Base-by-base conservation (phyloP, 257 asterid genomes). In the Lycium ferocissimum region DNA sequence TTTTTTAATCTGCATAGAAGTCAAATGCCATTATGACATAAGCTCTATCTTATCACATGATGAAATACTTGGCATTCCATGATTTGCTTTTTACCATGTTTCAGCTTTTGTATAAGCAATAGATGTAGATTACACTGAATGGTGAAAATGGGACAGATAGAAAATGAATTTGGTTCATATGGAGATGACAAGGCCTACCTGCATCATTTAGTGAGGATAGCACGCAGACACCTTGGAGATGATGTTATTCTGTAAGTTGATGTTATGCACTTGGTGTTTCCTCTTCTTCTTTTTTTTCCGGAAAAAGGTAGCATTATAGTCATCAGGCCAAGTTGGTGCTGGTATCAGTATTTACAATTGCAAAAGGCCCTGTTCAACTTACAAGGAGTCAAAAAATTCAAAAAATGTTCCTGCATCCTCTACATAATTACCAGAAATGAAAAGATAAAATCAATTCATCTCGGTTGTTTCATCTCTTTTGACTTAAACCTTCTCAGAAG, bases 141-240 rank as follows among this genome's bases (percentile, higher is more conserved):
- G 85, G 73, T 26, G 82, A 76, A 51, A 79, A 61, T 82, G 82
- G 86, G 84, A 87, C 95, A 96, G 99, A 92, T 96, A 86, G 99
- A 96, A 90, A 96, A 96, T 86, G 99, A 96, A 91, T 96, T 90
- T 88, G 99, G 99, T 89, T 96, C 99, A 49, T 95, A 91, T 61
- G 98, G 98, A 35, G 92, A 91, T 81, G 99, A 96, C 90, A 92
- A 92, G 91, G 93, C 92, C 35, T 96, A 96, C 94, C 92, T 96
- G 81, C 97, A 91, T 89, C 92, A 90, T 90, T 87, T 96, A 94
- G 98, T 93, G 90, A 87, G 88, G 84, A 89, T 95, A 87, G 97
- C 99, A 82, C 88, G 97, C 81, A 83, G 57, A 59, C 94, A 93
- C 91, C 96, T 96, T 59, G 98, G 98, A 85, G 89, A 94, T 65